Conservation (phyloP, 176 grass and related monocot species). For the Triticum dicoccoides region DNA sequence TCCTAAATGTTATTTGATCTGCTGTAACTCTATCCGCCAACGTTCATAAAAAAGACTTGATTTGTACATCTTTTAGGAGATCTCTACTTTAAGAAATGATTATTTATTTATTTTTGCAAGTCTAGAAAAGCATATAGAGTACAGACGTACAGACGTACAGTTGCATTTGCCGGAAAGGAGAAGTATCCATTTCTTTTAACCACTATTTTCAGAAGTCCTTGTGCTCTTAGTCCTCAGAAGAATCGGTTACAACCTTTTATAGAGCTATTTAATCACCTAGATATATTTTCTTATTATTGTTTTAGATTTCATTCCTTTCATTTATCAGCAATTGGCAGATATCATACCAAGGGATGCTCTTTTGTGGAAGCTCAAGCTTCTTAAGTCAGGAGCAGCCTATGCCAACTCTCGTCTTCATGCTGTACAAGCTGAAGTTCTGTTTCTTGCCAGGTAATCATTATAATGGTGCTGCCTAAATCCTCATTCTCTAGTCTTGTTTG, state of each 20-base stretch:
- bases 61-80: background rate
- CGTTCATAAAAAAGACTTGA: background rate
- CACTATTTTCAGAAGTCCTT: background rate
- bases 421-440: conserved; percentile 79
- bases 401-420: conserved; percentile 89
- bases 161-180: background rate
- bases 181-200: background rate
- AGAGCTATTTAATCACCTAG: background rate
- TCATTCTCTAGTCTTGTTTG: background rate
- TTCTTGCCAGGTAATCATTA: conserved; percentile 78
- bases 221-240: background rate
- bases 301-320: conserved; percentile 8
- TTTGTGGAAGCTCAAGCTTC: conserved; percentile 89
- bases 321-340: conserved; percentile 67
- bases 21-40: background rate
- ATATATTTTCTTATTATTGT: background rate
- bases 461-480: background rate
- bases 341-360: conserved; percentile 93
- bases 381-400: conserved; percentile 82
- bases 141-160: background rate
- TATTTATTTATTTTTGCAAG: background rate
- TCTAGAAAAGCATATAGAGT: background rate
- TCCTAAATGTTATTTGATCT: background rate
- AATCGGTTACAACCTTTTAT: background rate
- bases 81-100: background rate